phyloP scores from a whole-genome alignment of 2,329 filamentous ascomycete species.

The Arachnopeziza araneosa region DNA sequence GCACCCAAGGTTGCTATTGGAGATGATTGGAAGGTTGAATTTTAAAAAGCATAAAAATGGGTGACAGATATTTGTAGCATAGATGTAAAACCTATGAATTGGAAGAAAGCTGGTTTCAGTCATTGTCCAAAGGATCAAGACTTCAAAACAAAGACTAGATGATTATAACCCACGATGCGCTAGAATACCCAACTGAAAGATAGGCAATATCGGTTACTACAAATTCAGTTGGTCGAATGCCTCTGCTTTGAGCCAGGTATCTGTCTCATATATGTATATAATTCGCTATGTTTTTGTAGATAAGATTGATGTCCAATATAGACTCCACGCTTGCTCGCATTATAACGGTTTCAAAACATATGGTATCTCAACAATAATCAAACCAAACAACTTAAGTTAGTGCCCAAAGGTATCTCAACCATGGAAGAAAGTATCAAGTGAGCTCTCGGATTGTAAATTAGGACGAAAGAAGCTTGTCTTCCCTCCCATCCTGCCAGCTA shows the following conservation, averaged over 20 bases:
- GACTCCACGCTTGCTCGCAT: background rate
- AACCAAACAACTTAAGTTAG: background rate
- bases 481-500: constrained; percentile 46
- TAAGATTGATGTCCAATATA: background rate
- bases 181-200: too few species aligned
- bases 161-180: too few species aligned
- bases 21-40: constrained; percentile 50
- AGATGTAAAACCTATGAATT: background rate
- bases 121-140: too few species aligned
- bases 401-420: background rate
- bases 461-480: constrained; percentile 10
- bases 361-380: background rate
- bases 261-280: too few species aligned
- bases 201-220: too few species aligned
- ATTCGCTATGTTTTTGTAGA: background rate
- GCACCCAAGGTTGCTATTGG: constrained; percentile 57
- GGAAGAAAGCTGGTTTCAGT: too few species aligned
- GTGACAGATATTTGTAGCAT: background rate
- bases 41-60: constrained; percentile 11
- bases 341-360: background rate
- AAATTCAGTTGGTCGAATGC: too few species aligned
- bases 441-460: background rate
- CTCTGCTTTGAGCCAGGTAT: too few species aligned
- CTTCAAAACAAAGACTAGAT: too few species aligned
- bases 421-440: too few species aligned